These are phyloP conservation scores for Chrysochromulina tobinii DNA, from an alignment of 78 protist species.

Conservation along the genomic window DNA sequence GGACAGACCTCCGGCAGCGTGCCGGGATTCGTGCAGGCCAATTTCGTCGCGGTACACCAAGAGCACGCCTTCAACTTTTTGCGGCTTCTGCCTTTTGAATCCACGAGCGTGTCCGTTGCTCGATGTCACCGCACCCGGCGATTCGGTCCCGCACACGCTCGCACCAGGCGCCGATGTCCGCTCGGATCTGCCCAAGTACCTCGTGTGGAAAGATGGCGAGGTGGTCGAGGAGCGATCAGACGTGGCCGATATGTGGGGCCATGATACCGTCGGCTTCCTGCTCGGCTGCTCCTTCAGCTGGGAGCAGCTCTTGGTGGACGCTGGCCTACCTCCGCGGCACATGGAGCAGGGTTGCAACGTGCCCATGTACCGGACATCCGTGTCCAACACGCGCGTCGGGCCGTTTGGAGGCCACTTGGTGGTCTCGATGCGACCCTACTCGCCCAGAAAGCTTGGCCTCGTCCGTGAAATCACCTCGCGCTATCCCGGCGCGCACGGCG, in stretches of 20 bases:
- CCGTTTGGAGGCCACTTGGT: neutral
- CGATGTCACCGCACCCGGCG: neutral
- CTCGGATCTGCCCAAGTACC: no score
- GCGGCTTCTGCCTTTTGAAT: neutral
- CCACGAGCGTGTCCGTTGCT: slow-evolving; percentile 6
- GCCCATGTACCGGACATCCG: neutral
- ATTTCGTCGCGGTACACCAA: neutral
- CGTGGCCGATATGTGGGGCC: no score
- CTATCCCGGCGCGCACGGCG: slow-evolving; percentile 1
- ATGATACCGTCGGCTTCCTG: no score
- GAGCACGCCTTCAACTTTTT: slow-evolving; percentile 4
- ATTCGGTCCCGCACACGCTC: no score
- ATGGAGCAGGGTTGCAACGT: neutral
- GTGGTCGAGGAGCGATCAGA: no score
- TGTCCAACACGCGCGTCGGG: neutral
- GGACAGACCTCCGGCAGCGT: neutral
- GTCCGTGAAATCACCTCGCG: neutral
- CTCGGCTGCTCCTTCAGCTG: no score
- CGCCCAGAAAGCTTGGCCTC: neutral
- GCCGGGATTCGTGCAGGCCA: slow-evolving; percentile 4
- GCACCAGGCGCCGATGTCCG: no score
- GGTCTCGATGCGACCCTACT: slow-evolving; percentile 17
- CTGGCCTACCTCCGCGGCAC: neutral
- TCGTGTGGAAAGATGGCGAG: no score
- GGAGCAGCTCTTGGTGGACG: neutral